Evolutionary conservation across 176 grass and related monocot species (phyloP).

Genomic region (Cymbopogon citratus): DNA sequence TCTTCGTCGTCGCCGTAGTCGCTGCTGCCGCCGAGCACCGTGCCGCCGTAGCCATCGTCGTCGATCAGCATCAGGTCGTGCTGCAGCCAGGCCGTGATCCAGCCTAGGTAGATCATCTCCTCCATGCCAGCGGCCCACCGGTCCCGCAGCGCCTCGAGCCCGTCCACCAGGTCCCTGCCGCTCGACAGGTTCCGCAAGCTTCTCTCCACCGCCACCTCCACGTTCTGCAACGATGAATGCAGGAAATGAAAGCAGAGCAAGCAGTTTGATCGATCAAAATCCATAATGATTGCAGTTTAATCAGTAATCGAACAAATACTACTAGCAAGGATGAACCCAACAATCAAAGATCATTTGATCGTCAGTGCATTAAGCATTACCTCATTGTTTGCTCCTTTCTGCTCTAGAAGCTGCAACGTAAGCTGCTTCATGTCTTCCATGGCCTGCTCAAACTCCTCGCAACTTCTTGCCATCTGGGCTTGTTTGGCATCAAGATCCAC

Average conservation of each 20-base stretch:
- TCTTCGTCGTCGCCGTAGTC: not conserved
- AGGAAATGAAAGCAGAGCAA: not conserved
- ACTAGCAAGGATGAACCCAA: not conserved
- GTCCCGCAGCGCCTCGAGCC: constrained; percentile 43
- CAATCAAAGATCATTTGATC: not conserved
- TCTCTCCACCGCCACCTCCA: constrained; percentile 38
- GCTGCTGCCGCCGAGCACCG: not conserved
- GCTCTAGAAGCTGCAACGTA: constrained; percentile 37
- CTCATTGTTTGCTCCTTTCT: constrained; percentile 32
- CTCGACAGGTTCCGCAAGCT: constrained; percentile 40
- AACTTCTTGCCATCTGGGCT: constrained; percentile 27
- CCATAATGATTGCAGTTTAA: too few species aligned
- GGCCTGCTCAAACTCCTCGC: constrained; percentile 37
- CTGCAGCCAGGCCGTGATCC: constrained; percentile 70
- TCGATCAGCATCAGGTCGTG: constrained; percentile 47
- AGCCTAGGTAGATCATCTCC: constrained; percentile 81
- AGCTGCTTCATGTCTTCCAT: constrained; percentile 54
- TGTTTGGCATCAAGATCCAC: constrained; percentile 43
- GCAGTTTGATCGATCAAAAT: not conserved
- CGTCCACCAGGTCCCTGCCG: constrained; percentile 44
- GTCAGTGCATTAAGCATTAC: not conserved
- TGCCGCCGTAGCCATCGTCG: not conserved
- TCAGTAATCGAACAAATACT: not conserved
- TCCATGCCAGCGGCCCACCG: constrained; percentile 80
- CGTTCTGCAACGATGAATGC: constrained; percentile 38